These are phyloP conservation scores for Lagerstroemia fauriei DNA, from an alignment of 441 rosid genomes.

Conservation along the genomic window DNA sequence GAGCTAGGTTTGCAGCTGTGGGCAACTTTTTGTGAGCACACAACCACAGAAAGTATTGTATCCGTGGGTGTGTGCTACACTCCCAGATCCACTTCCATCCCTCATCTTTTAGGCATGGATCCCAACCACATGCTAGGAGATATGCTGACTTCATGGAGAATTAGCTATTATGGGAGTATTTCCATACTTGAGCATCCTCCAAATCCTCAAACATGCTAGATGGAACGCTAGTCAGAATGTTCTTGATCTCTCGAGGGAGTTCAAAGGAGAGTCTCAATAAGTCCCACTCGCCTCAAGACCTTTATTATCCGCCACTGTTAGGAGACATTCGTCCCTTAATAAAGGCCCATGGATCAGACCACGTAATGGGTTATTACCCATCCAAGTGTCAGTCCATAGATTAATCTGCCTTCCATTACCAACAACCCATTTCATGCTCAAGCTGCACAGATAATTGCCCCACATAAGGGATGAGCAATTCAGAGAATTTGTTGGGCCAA, in stretches of 20 bases:
- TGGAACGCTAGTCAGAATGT: no score
- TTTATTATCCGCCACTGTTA: no score
- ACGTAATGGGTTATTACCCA: not conserved
- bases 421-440: not conserved
- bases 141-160: not conserved
- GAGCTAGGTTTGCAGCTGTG: not conserved
- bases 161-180: not conserved
- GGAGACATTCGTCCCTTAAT: no score
- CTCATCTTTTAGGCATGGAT: not conserved
- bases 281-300: not conserved
- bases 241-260: not conserved
- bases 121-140: not conserved
- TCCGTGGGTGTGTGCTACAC: not conserved
- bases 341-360: not conserved
- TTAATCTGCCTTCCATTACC: not conserved
- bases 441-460: not conserved
- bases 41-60: not conserved
- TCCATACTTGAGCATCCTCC: not conserved
- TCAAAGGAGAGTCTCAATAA: not conserved
- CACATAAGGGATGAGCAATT: no score
- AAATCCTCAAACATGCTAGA: no score
- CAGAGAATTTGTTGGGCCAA: no score
- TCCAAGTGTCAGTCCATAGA: not conserved
- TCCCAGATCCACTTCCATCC: not conserved
- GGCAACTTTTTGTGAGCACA: not conserved